These are phyloP conservation scores for Albifimbria verrucaria DNA, from an alignment of 2,329 filamentous ascomycete species.

Conservation along the genomic window DNA sequence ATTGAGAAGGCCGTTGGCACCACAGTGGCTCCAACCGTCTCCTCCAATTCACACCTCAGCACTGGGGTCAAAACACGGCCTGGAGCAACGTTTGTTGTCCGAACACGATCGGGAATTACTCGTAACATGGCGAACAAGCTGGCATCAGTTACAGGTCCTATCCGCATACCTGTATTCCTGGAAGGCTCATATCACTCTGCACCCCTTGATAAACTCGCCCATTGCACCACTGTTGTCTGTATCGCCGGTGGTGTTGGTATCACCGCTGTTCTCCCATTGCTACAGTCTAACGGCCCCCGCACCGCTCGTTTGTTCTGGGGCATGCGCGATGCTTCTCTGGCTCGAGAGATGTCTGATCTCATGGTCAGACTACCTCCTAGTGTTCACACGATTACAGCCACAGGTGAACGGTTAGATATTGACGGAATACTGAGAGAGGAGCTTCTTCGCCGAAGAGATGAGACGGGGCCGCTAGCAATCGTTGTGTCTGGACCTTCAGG, in stretches of 20 bases:
- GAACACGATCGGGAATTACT: slow-evolving; percentile 20
- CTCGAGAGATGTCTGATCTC: slow-evolving; percentile 10
- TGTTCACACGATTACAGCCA: slow-evolving; percentile 16
- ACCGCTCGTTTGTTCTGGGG: slow-evolving; percentile 22
- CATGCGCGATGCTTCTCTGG: slow-evolving; percentile 14
- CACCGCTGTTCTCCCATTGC: slow-evolving; percentile 24
- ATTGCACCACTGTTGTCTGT: slow-evolving; percentile 22
- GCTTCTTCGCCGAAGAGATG: slow-evolving; percentile 9
- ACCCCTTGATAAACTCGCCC: slow-evolving; percentile 13
- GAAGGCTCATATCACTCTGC: slow-evolving; percentile 25
- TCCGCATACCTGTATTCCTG: slow-evolving; percentile 19
- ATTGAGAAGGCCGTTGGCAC: slow-evolving; percentile 1
- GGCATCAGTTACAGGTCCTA: background rate
- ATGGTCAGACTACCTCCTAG: slow-evolving; percentile 10
- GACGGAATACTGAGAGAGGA: slow-evolving; percentile 16
- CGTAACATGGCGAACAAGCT: slow-evolving; percentile 11
- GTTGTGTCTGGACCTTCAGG: slow-evolving; percentile 24
- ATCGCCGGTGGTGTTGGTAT: slow-evolving; percentile 31
- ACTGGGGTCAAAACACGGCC: background rate
- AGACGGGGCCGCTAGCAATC: slow-evolving; percentile 16
- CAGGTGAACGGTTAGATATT: slow-evolving; percentile 19
- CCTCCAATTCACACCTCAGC: background rate
- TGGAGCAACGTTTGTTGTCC: slow-evolving; percentile 17
- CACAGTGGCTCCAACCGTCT: background rate
- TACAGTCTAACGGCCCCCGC: slow-evolving; percentile 10